Evolutionary conservation across 805 yeast genomes (phyloP).

Genomic region (Saccharomycopsis schoenii): DNA sequence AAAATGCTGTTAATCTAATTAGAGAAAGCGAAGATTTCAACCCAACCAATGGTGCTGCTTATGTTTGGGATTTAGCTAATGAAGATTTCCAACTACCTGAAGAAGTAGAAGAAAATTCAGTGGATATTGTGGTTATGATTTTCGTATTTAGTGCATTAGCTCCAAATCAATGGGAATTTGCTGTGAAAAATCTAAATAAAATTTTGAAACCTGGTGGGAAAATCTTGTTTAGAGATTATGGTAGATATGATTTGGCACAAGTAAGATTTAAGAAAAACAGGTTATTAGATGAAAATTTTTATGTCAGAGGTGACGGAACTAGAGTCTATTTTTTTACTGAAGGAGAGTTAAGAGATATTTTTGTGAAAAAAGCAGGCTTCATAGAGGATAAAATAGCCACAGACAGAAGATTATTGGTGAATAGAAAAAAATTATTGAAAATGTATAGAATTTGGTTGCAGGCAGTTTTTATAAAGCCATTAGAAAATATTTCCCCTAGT

Average conservation of each 20-base stretch:
- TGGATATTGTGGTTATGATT: constrained; percentile 88
- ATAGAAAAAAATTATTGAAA: constrained; percentile 82
- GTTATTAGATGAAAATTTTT: constrained; percentile 82
- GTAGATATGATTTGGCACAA: constrained; percentile 92
- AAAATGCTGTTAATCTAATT: constrained; percentile 83
- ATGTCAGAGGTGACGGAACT: constrained; percentile 96
- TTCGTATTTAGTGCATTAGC: constrained; percentile 89
- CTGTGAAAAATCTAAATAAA: constrained; percentile 58
- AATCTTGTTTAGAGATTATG: constrained; percentile 86
- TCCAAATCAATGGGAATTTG: constrained; percentile 85
- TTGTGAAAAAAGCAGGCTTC: constrained; percentile 45
- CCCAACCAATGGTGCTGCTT: constrained; percentile 56
- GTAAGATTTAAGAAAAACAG: constrained; percentile 86
- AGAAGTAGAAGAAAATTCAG: constrained; percentile 68
- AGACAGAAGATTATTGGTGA: constrained; percentile 83
- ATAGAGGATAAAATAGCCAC: constrained; percentile 71
- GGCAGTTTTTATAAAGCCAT: constrained; percentile 60
- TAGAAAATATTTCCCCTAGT: not conserved
- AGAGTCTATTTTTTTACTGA: constrained; percentile 95
- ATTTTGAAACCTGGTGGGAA: constrained; percentile 89
- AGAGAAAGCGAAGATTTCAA: constrained; percentile 51
- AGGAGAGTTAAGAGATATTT: constrained; percentile 73
- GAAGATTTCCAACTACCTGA: constrained; percentile 69
- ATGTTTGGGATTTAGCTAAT: constrained; percentile 94
- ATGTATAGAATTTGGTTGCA: constrained; percentile 98